Evolutionary conservation across 202 grass and related monocot genomes (phyloP).

Genomic region (Panicum virgatum): DNA sequence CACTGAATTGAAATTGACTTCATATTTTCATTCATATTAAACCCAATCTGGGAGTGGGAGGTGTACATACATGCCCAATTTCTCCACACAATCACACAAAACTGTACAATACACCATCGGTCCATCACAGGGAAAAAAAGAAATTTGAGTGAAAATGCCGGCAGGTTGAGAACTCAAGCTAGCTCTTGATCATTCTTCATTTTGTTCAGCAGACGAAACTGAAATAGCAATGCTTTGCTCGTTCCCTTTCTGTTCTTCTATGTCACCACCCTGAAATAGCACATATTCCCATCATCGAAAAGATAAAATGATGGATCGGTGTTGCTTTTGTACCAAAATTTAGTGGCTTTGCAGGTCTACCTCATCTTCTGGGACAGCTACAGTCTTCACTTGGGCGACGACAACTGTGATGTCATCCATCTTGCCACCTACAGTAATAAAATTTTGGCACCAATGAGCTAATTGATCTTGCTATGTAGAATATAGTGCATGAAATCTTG

Average conservation of each 20-base stretch:
- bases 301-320: not conserved
- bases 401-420: slow-evolving; percentile 93
- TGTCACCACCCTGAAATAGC: slow-evolving; percentile 14
- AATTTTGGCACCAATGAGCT: not conserved
- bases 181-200: slow-evolving; percentile 19
- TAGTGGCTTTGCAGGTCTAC: not conserved
- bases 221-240: slow-evolving; percentile 8
- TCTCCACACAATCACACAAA: too few relatives aligned
- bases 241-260: slow-evolving; percentile 9
- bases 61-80: too few relatives aligned
- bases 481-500: not conserved
- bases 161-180: not conserved
- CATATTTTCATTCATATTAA: too few relatives aligned
- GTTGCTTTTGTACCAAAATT: not conserved
- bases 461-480: not conserved
- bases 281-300: not conserved
- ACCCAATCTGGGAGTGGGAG: too few relatives aligned
- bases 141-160: not conserved
- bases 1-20: too few relatives aligned
- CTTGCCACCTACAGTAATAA: slow-evolving; percentile 75
- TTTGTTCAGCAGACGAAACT: slow-evolving; percentile 8
- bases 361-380: slow-evolving; percentile 43
- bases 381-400: slow-evolving; percentile 58
- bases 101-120: not conserved
- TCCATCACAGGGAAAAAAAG: not conserved